phyloP scores from a whole-genome alignment of 2,329 filamentous ascomycete species.

The Curvularia spicifera region DNA sequence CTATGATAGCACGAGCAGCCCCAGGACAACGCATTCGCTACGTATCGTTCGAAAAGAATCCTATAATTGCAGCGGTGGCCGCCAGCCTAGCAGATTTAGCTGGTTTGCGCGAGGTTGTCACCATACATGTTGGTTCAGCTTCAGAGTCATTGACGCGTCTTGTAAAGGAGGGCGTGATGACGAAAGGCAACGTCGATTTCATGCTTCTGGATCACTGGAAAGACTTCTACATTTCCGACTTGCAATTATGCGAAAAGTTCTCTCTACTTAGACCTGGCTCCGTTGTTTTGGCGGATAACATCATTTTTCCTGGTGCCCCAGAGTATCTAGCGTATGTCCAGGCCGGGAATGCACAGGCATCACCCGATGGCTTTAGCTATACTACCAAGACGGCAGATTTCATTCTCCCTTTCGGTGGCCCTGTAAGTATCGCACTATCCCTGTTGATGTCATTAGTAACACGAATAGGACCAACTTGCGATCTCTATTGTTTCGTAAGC shows the following conservation, averaged over 20 bases:
- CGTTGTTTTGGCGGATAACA: constrained; percentile 1
- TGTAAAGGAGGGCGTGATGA: not conserved
- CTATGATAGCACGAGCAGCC: not conserved
- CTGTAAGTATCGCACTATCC: not conserved
- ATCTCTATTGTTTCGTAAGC: not conserved
- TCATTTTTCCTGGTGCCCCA: not conserved
- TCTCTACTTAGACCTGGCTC: not conserved
- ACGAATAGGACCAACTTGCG: not conserved
- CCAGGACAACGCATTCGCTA: constrained; percentile 1
- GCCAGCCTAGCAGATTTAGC: constrained; percentile 1
- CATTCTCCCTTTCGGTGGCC: constrained; percentile 3
- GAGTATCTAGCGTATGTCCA: constrained; percentile 6
- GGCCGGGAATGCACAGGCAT: not conserved
- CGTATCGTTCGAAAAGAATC: constrained; percentile 2
- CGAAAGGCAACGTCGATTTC: not conserved
- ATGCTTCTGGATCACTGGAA: constrained; percentile 7
- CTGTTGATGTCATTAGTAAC: not conserved
- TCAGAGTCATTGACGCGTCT: not conserved
- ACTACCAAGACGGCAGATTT: constrained; percentile 1
- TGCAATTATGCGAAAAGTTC: constrained; percentile 1
- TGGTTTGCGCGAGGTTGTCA: not conserved
- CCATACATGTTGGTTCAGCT: not conserved
- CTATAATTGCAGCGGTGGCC: constrained; percentile 1
- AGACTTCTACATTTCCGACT: constrained; percentile 4
- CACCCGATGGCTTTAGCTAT: constrained; percentile 2